These are phyloP conservation scores for Bryoerythrophyllum caledonicum DNA, from an alignment of 225 moss, liverwort and hornwort genomes.

Conservation along the genomic window DNA sequence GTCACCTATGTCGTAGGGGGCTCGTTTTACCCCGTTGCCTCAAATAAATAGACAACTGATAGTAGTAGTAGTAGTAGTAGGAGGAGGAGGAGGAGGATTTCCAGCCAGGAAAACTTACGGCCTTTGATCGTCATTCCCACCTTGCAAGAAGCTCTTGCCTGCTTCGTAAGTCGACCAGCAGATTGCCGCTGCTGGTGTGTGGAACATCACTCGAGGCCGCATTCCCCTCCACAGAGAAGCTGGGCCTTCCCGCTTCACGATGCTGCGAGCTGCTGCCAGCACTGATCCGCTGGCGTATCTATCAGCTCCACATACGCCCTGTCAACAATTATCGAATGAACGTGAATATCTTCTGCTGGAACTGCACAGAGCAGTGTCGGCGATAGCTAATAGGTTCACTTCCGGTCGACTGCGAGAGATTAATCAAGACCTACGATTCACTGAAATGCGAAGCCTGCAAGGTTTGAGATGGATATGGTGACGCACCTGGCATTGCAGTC, in stretches of 20 bases:
- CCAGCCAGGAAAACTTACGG: slow-evolving; percentile 20
- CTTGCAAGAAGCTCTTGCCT: slow-evolving; percentile 63
- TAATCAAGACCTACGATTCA: neutral
- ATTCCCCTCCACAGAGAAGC: slow-evolving; percentile 58
- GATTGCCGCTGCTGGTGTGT: slow-evolving; percentile 86
- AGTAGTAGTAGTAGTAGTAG: slow-evolving; percentile 1
- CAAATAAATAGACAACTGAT: slow-evolving; percentile 29
- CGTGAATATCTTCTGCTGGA: too few relatives aligned
- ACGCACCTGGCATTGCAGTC: slow-evolving; percentile 76
- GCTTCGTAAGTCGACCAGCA: slow-evolving; percentile 93
- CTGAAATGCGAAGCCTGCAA: neutral
- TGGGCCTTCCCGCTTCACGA: slow-evolving; percentile 65
- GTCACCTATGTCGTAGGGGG: slow-evolving; percentile 32
- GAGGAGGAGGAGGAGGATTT: too few relatives aligned
- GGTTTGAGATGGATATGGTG: neutral
- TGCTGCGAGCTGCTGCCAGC: slow-evolving; percentile 51
- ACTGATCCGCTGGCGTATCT: slow-evolving; percentile 68
- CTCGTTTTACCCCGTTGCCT: slow-evolving; percentile 31
- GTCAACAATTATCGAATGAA: slow-evolving; percentile 11
- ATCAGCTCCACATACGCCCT: slow-evolving; percentile 78
- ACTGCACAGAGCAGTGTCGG: too few relatives aligned
- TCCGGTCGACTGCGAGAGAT: neutral
- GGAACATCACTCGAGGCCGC: slow-evolving; percentile 72
- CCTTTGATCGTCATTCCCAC: slow-evolving; percentile 64
- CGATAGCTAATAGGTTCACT: too few relatives aligned